A percentile compares a stretch with the other conserved stretches of the same genome.
phyloP scores from a whole-genome alignment of 768 basidiomycete species.

The Calocybe gangraenosa region DNA sequence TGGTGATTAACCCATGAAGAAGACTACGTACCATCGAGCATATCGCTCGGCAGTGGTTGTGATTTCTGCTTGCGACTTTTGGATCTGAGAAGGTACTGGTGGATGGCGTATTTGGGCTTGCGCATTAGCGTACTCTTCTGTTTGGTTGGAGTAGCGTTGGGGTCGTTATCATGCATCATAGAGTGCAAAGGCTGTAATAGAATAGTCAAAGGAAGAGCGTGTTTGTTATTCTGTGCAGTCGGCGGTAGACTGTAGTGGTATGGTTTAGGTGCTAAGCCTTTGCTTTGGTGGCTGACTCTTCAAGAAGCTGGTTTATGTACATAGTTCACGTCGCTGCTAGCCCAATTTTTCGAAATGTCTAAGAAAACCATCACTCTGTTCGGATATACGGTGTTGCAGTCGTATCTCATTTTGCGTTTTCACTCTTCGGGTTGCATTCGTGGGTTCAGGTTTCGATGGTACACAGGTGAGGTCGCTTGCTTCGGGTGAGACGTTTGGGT shows the following conservation, averaged over 20 bases:
- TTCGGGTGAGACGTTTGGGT: conserved; percentile 30
- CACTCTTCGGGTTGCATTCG: conserved; percentile 18
- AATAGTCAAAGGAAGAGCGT: no score
- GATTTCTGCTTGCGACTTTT: conserved; percentile 6
- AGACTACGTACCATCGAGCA: conserved; percentile 5
- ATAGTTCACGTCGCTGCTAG: no score
- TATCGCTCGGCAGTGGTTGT: conserved; percentile 1
- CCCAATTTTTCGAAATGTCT: no score
- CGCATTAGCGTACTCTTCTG: conserved; percentile 7
- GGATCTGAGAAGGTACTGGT: conserved; percentile 3
- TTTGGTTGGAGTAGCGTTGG: conserved; percentile 7
- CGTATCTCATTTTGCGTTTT: neutral
- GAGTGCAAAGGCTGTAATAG: no score
- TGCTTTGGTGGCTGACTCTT: neutral
- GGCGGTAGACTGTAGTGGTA: no score
- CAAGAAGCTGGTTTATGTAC: no score
- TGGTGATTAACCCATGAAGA: no score
- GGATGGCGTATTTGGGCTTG: conserved; percentile 7
- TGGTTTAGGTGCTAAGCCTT: no score
- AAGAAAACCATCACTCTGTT: no score
- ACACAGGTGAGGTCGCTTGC: conserved; percentile 24
- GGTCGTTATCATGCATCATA: conserved; percentile 8
- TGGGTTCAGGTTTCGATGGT: conserved; percentile 21
- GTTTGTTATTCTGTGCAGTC: no score
- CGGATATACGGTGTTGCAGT: no score